Conservation (phyloP, 805 yeast species). For the Pichia heedii region DNA sequence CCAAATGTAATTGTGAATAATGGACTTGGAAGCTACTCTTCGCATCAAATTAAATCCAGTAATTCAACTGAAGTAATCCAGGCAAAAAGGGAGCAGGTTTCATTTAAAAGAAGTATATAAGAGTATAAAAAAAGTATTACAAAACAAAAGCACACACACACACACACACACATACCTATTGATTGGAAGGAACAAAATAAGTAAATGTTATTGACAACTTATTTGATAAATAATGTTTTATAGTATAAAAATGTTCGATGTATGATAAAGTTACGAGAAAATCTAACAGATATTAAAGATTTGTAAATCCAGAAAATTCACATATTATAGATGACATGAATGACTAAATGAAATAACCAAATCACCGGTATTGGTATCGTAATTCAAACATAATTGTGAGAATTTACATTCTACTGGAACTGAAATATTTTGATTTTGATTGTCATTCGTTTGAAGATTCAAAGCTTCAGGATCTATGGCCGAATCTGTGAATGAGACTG, state of each 20-base stretch:
- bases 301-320: too few species aligned
- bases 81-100: too few species aligned
- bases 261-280: too few species aligned
- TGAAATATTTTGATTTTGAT: conserved; percentile 5
- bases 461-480: conserved; percentile 19
- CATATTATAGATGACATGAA: conserved; percentile 17
- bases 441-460: conserved; percentile 7
- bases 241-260: too few species aligned
- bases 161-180: too few species aligned
- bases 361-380: conserved; percentile 20
- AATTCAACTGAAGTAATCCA: background rate
- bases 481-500: conserved; percentile 12
- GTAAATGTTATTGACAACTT: too few species aligned
- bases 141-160: too few species aligned
- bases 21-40: conserved; percentile 8
- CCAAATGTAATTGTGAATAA: conserved; percentile 48
- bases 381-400: conserved; percentile 21
- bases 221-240: too few species aligned
- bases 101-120: too few species aligned
- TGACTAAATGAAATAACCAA: conserved; percentile 25
- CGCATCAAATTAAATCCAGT: background rate
- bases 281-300: too few species aligned
- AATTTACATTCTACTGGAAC: conserved; percentile 16
- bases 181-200: too few species aligned
- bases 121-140: too few species aligned